Conservation (phyloP, 495 filamentous ascomycete genomes). For the Acidomyces sp. region DNA sequence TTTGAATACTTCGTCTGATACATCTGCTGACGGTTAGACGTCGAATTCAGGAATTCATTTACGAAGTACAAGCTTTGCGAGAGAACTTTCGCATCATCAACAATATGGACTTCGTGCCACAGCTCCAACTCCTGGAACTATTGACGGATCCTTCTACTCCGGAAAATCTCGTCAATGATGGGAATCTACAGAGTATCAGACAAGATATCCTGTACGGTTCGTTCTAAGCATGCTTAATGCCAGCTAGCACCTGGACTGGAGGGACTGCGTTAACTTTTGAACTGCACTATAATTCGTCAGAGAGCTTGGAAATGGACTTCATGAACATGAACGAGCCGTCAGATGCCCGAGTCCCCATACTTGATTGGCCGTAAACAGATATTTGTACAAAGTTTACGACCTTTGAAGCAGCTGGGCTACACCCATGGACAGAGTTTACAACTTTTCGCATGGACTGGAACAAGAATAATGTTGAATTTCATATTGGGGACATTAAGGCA, state of each 20-base stretch:
- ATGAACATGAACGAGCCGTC: constrained; percentile 25
- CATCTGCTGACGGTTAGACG: too few species aligned
- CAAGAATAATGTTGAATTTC: constrained; percentile 24
- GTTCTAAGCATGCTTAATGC: constrained; percentile 23
- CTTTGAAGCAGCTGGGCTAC: not conserved
- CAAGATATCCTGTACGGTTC: constrained; percentile 31
- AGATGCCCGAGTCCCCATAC: constrained; percentile 22
- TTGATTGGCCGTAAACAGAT: not conserved
- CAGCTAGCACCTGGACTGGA: constrained; percentile 11
- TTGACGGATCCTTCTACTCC: constrained; percentile 13
- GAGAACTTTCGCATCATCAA: not conserved
- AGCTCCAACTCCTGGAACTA: constrained; percentile 17
- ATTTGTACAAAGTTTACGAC: not conserved
- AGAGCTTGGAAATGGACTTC: constrained; percentile 25
- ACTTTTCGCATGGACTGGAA: constrained; percentile 29
- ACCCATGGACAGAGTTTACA: not conserved
- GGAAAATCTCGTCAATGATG: constrained; percentile 27
- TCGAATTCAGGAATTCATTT: too few species aligned
- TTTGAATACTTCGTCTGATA: too few species aligned
- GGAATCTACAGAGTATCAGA: constrained; percentile 21
- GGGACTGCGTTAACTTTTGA: constrained; percentile 21
- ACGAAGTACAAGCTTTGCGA: not conserved
- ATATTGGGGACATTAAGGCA: constrained; percentile 21
- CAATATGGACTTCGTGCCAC: not conserved
- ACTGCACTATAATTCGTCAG: constrained; percentile 27